These are phyloP conservation scores for Podosphaera fusca DNA, from an alignment of 2,329 filamentous ascomycete genomes.

Conservation along the genomic window DNA sequence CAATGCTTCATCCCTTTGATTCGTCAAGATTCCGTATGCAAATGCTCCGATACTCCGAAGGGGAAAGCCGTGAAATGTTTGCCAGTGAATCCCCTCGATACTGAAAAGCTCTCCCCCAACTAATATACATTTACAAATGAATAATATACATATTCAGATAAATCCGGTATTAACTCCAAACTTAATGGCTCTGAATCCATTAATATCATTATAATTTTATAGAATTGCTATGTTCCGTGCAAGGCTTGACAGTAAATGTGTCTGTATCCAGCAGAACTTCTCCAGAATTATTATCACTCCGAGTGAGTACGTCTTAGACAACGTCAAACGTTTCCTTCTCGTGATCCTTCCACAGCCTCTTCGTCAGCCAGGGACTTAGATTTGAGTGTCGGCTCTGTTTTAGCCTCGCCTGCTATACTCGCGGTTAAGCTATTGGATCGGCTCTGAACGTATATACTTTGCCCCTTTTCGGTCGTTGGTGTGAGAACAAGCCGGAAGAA, in stretches of 20 bases:
- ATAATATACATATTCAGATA: neutral
- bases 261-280: neutral
- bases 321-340: neutral
- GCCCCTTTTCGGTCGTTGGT: slow-evolving; percentile 8
- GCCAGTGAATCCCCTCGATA: neutral
- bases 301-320: neutral
- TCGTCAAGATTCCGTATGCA: neutral
- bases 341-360: neutral
- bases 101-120: neutral
- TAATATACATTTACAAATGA: neutral
- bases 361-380: neutral
- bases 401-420: slow-evolving; percentile 6
- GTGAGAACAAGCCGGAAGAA: slow-evolving; percentile 10
- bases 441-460: slow-evolving; percentile 6
- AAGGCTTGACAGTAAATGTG: neutral
- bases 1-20: neutral
- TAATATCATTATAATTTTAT: neutral
- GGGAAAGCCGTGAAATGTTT: neutral
- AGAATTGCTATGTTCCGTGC: neutral
- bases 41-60: neutral
- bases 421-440: slow-evolving; percentile 9
- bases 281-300: neutral
- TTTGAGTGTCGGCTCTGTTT: neutral
- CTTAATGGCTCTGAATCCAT: neutral
- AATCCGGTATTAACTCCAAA: neutral